Base-by-base conservation (phyloP, 106 monocot species). In the Alisma plantagoaquatica region DNA sequence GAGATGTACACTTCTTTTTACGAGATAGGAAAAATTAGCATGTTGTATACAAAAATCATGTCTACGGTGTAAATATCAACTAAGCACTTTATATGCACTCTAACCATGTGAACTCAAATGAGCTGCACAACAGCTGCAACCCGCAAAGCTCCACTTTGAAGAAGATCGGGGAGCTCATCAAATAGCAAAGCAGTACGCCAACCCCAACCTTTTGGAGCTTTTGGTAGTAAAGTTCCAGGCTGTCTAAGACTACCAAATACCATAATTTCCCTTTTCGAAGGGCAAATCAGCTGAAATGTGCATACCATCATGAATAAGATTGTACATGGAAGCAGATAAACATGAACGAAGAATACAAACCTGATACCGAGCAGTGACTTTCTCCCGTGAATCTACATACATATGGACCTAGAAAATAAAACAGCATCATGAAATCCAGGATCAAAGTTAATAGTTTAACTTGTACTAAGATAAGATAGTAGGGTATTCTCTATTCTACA, bases 131-230 rank as follows among this genome's bases (percentile, higher is more conserved):
- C 73, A 14, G 85, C 96, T 26, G 84, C 78, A 19, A 90, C 65
- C 12, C 96, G 75, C 64, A 98, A 45, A 21, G 89, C 63, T 9
- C 85, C 89, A 27, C 81, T 71, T 54, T 98, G 96, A 7, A 98
- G 81, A 25, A 98, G 89, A 74, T 90, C 96, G 2, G 61, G 69
- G 27, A 98, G 89, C 62, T 98, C 96, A 54, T 98, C 96, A 51
- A 98, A 98, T 1, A 98, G 41, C 49, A 98, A 50, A 7, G 96
- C 96, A 12, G 96, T 85, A 35, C 96, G 84, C 96, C 96, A 98
- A 29, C 96, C 96, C 96, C 96, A 98, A 25, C 96, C 96, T 50
- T 98, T 98, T 6, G 96, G 96, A 51, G 96, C 89, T 76, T 98
- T 98, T 2, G 96, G 96, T 15, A 98, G 52, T 23, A 85, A 60